Conservation (phyloP, 495 filamentous ascomycete species). For the Talaromyces liani region DNA sequence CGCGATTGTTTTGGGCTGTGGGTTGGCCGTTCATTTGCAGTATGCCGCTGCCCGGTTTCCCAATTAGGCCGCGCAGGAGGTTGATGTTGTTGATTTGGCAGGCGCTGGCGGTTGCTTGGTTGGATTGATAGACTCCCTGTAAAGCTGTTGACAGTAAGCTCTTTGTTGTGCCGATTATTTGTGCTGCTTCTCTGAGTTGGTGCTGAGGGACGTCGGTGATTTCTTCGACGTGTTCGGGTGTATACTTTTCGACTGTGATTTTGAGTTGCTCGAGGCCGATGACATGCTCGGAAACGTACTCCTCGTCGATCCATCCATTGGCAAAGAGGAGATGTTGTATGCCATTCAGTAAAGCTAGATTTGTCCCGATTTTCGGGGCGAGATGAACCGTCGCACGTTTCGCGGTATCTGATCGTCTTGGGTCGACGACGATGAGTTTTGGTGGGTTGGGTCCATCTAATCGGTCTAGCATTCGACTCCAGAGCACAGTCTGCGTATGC, state of each 20-base stretch:
- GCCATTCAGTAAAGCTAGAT: conserved; percentile 14
- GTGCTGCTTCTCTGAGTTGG: conserved; percentile 11
- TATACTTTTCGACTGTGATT: conserved; percentile 10
- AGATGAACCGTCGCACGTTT: conserved; percentile 14
- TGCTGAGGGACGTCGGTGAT: conserved; percentile 11
- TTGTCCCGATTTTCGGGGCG: conserved; percentile 14
- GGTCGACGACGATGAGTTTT: conserved; percentile 17
- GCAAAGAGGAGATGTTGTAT: conserved; percentile 14
- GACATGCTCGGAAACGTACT: conserved; percentile 11
- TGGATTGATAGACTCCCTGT: conserved; percentile 16
- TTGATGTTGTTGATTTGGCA: conserved; percentile 17
- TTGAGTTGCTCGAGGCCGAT: conserved; percentile 11
- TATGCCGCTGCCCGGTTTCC: conserved; percentile 11
- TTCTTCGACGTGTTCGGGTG: conserved; percentile 11
- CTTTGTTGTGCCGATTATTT: conserved; percentile 14
- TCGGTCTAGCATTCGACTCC: conserved; percentile 12
- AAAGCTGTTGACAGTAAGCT: conserved; percentile 12
- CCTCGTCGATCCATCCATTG: conserved; percentile 15
- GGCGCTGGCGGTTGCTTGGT: conserved; percentile 10
- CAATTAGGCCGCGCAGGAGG: conserved; percentile 8
- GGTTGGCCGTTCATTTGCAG: conserved; percentile 14
- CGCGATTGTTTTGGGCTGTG: conserved; percentile 14
- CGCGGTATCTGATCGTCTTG: conserved; percentile 9
- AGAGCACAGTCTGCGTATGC: conserved; percentile 12
- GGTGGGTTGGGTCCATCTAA: conserved; percentile 10